Conservation (phyloP, 805 yeast genomes). For the Saitoella complicata region DNA sequence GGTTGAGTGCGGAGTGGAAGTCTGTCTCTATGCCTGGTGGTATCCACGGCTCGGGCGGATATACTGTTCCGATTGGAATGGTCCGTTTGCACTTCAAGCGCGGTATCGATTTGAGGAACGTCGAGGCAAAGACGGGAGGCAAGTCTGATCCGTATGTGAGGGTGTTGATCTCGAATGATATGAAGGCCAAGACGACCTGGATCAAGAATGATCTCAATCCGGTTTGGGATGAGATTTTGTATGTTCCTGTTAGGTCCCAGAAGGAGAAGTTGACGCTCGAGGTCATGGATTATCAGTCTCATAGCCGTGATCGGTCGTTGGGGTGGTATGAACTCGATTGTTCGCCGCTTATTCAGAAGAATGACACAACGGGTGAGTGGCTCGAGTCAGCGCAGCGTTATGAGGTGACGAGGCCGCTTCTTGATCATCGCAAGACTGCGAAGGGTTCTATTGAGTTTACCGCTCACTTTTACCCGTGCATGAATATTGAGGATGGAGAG, state of each 20-base stretch:
- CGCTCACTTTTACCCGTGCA: conserved; percentile 67
- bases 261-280: conserved; percentile 73
- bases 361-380: conserved; percentile 37
- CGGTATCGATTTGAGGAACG: conserved; percentile 63
- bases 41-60: conserved; percentile 58
- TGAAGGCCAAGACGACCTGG: conserved; percentile 61
- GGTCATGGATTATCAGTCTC: conserved; percentile 78
- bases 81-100: conserved; percentile 51
- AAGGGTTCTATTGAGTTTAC: conserved; percentile 55
- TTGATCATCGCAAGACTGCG: conserved; percentile 60
- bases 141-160: conserved; percentile 85
- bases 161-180: conserved; percentile 58
- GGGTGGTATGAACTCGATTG: conserved; percentile 66
- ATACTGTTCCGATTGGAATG: conserved; percentile 90
- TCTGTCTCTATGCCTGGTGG: conserved; percentile 57
- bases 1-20: conserved; percentile 62
- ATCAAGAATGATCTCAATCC: conserved; percentile 57
- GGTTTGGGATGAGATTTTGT: conserved; percentile 67
- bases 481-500: conserved; percentile 46
- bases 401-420: conserved; percentile 43
- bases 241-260: conserved; percentile 66
- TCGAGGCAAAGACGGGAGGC: conserved; percentile 58
- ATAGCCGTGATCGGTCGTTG: conserved; percentile 66
- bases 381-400: conserved; percentile 41
- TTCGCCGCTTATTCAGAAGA: conserved; percentile 47